These are phyloP conservation scores for Candida dubliniensis DNA, from an alignment of 1,139 yeast genomes.

Conservation along the genomic window DNA sequence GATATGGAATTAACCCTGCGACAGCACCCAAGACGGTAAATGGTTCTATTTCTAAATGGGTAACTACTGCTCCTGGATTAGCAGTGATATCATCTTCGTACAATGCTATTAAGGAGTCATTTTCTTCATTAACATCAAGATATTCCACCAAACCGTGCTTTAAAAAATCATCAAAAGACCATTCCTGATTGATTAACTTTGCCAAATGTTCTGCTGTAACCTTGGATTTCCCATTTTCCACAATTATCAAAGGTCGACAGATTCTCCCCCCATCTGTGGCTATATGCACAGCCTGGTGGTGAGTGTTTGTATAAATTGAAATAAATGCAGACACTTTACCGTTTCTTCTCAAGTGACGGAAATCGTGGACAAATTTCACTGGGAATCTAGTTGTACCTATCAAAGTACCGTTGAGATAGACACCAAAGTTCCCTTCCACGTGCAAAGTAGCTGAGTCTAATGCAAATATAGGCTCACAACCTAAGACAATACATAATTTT, in stretches of 20 bases:
- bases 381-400: slow-evolving; percentile 90
- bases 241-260: slow-evolving; percentile 93
- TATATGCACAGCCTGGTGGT: slow-evolving; percentile 90
- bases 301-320: slow-evolving; percentile 85
- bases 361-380: slow-evolving; percentile 70
- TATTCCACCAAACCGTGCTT: slow-evolving; percentile 88
- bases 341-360: slow-evolving; percentile 77
- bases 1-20: slow-evolving; percentile 98
- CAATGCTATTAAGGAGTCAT: slow-evolving; percentile 89
- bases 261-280: slow-evolving; percentile 99
- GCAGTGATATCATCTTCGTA: slow-evolving; percentile 60
- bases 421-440: slow-evolving; percentile 74
- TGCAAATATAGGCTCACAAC: slow-evolving; percentile 82
- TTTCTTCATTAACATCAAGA: slow-evolving; percentile 96
- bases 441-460: slow-evolving; percentile 86
- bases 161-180: slow-evolving; percentile 89
- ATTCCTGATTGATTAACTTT: slow-evolving; percentile 61
- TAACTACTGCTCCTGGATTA: slow-evolving; percentile 43
- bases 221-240: slow-evolving; percentile 62
- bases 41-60: slow-evolving; percentile 95
- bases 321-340: slow-evolving; percentile 89
- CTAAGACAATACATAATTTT: slow-evolving; percentile 73
- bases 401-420: slow-evolving; percentile 90
- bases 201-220: slow-evolving; percentile 72
- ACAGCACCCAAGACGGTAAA: slow-evolving; percentile 97